Base-by-base conservation (phyloP, 2,329 filamentous ascomycete genomes). In the Neofusicoccum ribis region DNA sequence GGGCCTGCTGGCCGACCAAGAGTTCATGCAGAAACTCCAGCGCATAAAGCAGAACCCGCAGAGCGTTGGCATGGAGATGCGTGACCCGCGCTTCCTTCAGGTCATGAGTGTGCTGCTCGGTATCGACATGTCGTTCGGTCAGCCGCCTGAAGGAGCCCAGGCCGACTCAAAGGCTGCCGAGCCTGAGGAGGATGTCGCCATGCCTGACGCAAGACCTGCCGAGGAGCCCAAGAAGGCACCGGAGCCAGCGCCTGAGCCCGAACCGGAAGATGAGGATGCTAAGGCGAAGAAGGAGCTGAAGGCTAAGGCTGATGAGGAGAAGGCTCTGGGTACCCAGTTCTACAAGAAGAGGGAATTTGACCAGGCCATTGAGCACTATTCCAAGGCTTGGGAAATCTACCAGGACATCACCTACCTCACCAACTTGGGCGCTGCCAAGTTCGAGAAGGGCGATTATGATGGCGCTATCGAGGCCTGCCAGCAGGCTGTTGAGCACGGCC, bases 321-420 rank as follows among this genome's bases (percentile, higher is more conserved):
- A 99, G 87, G 91, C 89, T 36, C 84, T 96, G 65, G 95, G 95
- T 65, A 99, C 94, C 14, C 92, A 95, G 72, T 89, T 90, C 78
- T 99, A 99, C 86, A 99, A 99, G 89, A 98, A 98, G 87, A 90
- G 92, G 71, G 89, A 97, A 76, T 97, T 99, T 71, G 95, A 98
- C 73, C 88, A 91, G 74, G 95, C 95, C 59, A 97, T 99, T 73
- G 88, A 89, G 75, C 92, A 99, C 82, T 99, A 99, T 84, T 86
- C 79, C 77, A 96, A 96, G 78, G 95, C 95, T 0, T 99, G 95
- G 95, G 93, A 97, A 66, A 80, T 91, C 44, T 85, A 92, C 86
- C 95, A 97, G 84, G 95, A 99, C 74, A 96, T 99, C 74, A 95
- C 94, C 15, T 99, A 99, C 81, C 85, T 98, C 67, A 99, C 96